Evolutionary conservation across 1,284 basidiomycete genomes (phyloP).

Genomic region (Ustilago vetiveriae): DNA sequence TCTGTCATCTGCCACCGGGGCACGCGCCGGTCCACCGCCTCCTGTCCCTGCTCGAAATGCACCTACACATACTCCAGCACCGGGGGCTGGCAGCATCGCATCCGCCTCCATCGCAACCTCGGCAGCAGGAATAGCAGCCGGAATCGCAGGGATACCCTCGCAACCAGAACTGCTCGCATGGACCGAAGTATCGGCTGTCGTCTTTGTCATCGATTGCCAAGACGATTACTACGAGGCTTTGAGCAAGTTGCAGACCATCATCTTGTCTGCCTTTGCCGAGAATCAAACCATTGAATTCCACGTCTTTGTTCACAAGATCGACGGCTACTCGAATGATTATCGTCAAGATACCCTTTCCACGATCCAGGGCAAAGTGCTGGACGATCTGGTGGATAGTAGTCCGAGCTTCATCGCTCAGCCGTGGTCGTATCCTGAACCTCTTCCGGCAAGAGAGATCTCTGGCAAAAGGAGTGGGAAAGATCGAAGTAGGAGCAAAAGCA

Average conservation of each 20-base stretch:
- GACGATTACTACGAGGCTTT: conserved; percentile 75
- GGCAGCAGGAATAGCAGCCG: not conserved
- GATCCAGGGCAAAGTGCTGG: conserved; percentile 60
- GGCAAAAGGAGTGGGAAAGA: conserved; percentile 22
- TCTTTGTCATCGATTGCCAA: conserved; percentile 97
- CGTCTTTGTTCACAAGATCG: conserved; percentile 96
- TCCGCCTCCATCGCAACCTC: not conserved
- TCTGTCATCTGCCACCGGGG: conserved; percentile 11
- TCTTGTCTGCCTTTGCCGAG: conserved; percentile 71
- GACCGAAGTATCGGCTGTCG: conserved; percentile 70
- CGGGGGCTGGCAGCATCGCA: not conserved
- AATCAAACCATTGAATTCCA: conserved; percentile 85
- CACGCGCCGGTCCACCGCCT: conserved; percentile 28
- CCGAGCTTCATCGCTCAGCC: conserved; percentile 48
- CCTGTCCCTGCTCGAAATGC: conserved; percentile 32
- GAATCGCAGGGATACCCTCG: not conserved
- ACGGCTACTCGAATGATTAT: conserved; percentile 90
- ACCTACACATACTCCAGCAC: conserved; percentile 4
- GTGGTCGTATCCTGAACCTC: conserved; percentile 43
- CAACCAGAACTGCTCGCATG: conserved; percentile 40
- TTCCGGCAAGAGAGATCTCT: conserved; percentile 10
- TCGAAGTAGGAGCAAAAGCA: conserved; percentile 41
- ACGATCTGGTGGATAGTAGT: conserved; percentile 59
- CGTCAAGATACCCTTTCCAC: conserved; percentile 71
- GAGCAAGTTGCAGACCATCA: conserved; percentile 72